Evolutionary conservation across 2,329 filamentous ascomycete species (phyloP).

Genomic region (Tolypocladium ophioglossoides): DNA sequence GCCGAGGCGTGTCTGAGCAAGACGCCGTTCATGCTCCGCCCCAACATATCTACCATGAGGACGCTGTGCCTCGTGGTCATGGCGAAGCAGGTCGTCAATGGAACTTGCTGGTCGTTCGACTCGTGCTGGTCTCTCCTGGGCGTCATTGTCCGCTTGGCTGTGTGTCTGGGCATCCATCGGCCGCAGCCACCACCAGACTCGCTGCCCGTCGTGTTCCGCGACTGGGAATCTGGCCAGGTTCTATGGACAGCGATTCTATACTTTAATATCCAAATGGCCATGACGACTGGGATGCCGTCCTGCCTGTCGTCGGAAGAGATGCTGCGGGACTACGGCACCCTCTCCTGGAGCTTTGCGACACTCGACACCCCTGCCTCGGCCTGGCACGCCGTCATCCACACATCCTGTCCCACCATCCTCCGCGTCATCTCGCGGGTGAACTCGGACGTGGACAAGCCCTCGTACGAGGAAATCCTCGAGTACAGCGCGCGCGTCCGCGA

Average conservation of each 20-base stretch:
- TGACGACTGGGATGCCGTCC: slow-evolving; percentile 3
- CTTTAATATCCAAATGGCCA: slow-evolving; percentile 4
- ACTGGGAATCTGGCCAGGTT: slow-evolving; percentile 2
- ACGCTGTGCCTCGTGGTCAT: slow-evolving; percentile 7
- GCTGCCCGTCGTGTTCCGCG: not conserved
- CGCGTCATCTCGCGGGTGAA: slow-evolving; percentile 2
- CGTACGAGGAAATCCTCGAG: slow-evolving; percentile 5
- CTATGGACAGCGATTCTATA: slow-evolving; percentile 5
- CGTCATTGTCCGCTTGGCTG: slow-evolving; percentile 2
- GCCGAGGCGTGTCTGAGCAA: slow-evolving; percentile 8
- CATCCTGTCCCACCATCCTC: slow-evolving; percentile 1
- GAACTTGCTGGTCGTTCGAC: slow-evolving; percentile 5
- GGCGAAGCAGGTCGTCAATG: slow-evolving; percentile 6
- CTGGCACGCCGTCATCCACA: slow-evolving; percentile 1
- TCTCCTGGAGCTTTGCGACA: not conserved
- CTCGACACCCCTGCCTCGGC: not conserved
- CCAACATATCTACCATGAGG: slow-evolving; percentile 4
- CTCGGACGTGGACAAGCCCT: slow-evolving; percentile 1
- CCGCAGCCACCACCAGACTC: not conserved
- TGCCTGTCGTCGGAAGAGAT: slow-evolving; percentile 2
- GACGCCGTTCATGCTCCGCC: slow-evolving; percentile 8
- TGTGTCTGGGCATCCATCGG: slow-evolving; percentile 3
- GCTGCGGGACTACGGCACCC: not conserved
- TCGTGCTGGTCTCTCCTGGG: slow-evolving; percentile 3
- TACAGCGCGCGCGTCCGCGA: slow-evolving; percentile 5